Evolutionary conservation across 768 basidiomycete genomes (phyloP), one percentile per base, ranked within the genome.

Genomic region (Mycena chlorophos): DNA sequence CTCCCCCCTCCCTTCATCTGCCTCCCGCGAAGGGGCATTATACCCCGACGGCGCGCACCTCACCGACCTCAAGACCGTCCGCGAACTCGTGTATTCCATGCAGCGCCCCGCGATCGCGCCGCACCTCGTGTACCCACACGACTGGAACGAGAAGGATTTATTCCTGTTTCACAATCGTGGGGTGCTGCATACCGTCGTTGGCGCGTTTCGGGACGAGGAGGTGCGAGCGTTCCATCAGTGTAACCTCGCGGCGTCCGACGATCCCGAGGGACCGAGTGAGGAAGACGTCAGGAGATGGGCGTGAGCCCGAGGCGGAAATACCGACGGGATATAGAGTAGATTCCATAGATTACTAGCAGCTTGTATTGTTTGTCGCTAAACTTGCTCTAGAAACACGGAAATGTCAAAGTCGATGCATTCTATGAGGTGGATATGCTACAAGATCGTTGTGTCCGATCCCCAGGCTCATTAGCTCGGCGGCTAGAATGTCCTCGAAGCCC

Each of bases 81-180:
- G 94, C 4, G 82, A 78, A 6, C 67, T 94, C 23, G 69, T 95
- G 30, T 93, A 96, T 75, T 80, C 78, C 73, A 89, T 96, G 82
- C 93, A 95, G 68, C 74, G 93, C 12, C 94, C 94, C 3, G 93
- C 85, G 17, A 96, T 97, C 57, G 85, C 91, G 1, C 94, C 94
- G 22, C 61, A 89, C 83, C 76, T 91, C 25, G 85, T 96, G 28
- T 96, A 95, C 69, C 87, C 91, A 0, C 92, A 94, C 64, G 89
- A 94, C 64, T 95, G 75, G 77, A 67, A 58, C 38, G 75, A 78
- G 66, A 82, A 83, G 30, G 90, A 93, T 63, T 77, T 94, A 19
- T 84, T 91, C 3, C 68, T 95, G 27, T 94, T 95, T 81, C 89
- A 94, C 68, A 94, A 94, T 71, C 81, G 90, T 6, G 90, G 90